These are phyloP conservation scores for Cadophora malorum DNA, from an alignment of 2,329 filamentous ascomycete genomes.

Conservation along the genomic window DNA sequence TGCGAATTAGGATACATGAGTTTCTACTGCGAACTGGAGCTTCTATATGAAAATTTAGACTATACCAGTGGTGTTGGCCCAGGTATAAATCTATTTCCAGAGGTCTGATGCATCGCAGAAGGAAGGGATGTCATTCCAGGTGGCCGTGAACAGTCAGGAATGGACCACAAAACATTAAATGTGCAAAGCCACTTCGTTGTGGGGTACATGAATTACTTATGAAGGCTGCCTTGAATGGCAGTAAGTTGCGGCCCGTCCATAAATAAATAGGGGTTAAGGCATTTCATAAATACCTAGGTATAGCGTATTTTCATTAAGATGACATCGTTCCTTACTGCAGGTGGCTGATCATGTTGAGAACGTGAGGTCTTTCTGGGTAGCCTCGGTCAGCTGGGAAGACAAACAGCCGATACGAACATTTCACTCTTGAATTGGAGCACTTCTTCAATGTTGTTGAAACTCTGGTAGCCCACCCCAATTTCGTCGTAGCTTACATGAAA, in stretches of 20 bases:
- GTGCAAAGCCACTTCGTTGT: constrained; percentile 6
- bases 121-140: neutral
- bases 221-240: neutral
- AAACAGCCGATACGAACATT: neutral
- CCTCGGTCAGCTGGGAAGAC: neutral
- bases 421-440: too few species aligned
- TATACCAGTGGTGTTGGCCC: neutral
- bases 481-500: neutral
- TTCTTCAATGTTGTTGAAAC: neutral
- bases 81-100: neutral
- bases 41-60: neutral
- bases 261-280: neutral
- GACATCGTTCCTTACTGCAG: too few species aligned
- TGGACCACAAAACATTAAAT: neutral
- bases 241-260: neutral
- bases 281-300: neutral
- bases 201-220: neutral
- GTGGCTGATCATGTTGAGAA: neutral
- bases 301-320: neutral
- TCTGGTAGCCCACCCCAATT: too few species aligned
- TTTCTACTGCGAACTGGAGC: neutral
- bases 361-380: neutral
- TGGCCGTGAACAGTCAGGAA: neutral
- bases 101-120: neutral
- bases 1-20: neutral